These are phyloP conservation scores for Aphanocladium album DNA, from an alignment of 2,329 filamentous ascomycete species.

Conservation along the genomic window DNA sequence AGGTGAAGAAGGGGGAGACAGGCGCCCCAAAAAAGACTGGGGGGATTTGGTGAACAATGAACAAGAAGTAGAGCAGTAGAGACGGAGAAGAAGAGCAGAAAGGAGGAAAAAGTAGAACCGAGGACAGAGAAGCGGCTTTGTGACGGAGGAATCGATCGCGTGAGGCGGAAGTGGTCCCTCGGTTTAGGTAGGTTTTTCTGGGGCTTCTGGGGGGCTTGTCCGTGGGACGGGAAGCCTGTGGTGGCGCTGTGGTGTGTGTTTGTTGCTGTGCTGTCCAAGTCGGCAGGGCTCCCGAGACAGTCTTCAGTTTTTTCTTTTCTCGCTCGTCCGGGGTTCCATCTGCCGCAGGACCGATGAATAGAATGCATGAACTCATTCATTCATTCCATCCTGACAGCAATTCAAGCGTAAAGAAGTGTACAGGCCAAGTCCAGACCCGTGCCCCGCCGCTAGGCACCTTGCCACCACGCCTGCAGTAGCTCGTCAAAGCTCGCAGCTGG, in stretches of 20 bases:
- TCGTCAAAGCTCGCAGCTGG: background rate
- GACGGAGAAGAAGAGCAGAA: background rate
- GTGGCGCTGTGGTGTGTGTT: background rate
- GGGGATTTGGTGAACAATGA: background rate
- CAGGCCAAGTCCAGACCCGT: background rate
- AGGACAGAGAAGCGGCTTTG: conserved; percentile 8
- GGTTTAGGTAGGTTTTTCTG: conserved; percentile 14
- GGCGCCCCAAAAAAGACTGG: background rate
- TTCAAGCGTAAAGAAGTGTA: background rate
- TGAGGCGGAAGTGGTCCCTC: conserved; percentile 13
- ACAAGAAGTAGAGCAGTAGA: background rate
- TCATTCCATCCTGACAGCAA: background rate
- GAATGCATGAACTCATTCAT: too few relatives aligned
- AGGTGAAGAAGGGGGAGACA: background rate
- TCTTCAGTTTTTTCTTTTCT: background rate
- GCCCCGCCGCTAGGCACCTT: conserved; percentile 1
- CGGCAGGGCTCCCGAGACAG: background rate
- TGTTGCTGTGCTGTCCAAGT: background rate
- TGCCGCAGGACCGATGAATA: too few relatives aligned
- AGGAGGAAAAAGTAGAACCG: conserved; percentile 7
- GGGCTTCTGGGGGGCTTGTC: conserved; percentile 2
- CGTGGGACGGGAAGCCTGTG: background rate
- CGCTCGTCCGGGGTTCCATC: too few relatives aligned
- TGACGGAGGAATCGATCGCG: conserved; percentile 12
- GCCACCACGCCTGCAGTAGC: background rate